These are phyloP conservation scores for Pelagophyceae sp. DNA, from an alignment of 352 stramenopile species.

Conservation along the genomic window DNA sequence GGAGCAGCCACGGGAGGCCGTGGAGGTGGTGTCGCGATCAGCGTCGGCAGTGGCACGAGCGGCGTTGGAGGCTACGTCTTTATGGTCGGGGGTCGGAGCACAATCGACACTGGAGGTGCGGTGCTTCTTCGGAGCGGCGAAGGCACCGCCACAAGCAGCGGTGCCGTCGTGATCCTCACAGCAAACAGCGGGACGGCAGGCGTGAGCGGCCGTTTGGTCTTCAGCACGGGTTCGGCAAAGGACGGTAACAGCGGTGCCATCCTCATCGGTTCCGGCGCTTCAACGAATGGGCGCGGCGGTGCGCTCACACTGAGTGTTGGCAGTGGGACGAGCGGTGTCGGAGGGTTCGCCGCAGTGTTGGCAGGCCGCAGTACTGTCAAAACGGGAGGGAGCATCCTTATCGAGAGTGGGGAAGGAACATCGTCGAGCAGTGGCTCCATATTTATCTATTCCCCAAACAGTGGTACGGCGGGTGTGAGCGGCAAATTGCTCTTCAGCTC, in stretches of 20 bases:
- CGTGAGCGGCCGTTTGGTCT: conserved; percentile 26
- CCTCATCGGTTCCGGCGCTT: conserved; percentile 25
- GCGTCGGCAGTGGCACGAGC: conserved; percentile 44
- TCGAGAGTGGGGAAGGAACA: conserved; percentile 13
- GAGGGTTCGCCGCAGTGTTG: conserved; percentile 21
- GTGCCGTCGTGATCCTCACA: conserved; percentile 17
- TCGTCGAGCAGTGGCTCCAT: conserved; percentile 25
- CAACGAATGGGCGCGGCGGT: conserved; percentile 23
- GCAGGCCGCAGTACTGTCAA: conserved; percentile 9
- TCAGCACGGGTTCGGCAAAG: conserved; percentile 28
- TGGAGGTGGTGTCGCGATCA: conserved; percentile 54
- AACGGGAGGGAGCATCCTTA: neutral
- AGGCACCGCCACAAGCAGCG: conserved; percentile 25
- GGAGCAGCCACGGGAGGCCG: conserved; percentile 49
- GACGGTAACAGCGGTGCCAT: conserved; percentile 28
- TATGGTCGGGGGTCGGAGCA: conserved; percentile 26
- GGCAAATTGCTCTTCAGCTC: conserved; percentile 32
- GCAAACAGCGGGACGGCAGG: conserved; percentile 10
- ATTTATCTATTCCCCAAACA: conserved; percentile 20
- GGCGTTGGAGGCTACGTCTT: conserved; percentile 40
- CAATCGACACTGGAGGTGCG: conserved; percentile 11
- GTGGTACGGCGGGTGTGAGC: conserved; percentile 21
- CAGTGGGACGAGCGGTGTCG: conserved; percentile 17
- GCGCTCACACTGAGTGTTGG: conserved; percentile 28
- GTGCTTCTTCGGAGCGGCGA: conserved; percentile 38